Evolutionary conservation across 768 basidiomycete species (phyloP), one percentile per base, ranked within the genome.

Genomic region (Lentinula lateritia): DNA sequence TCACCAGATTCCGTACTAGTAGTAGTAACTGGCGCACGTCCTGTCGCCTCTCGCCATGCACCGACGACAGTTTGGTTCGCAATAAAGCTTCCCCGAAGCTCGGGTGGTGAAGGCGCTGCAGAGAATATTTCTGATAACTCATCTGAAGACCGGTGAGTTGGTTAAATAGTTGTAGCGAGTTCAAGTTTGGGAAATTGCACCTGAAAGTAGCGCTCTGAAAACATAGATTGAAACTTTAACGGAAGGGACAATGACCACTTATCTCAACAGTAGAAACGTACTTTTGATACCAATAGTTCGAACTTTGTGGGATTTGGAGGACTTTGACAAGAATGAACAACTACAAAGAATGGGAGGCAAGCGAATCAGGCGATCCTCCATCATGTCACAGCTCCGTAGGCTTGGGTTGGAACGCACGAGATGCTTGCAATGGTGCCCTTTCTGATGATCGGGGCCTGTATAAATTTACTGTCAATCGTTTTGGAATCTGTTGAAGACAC

Each of bases 401-500:
- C 13, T 39, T 39, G 50, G 15, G 13, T 7, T 53, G 18, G n/a
- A 35, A 50, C 58, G 12, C 32, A 38, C 58, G 7, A 59, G 43
- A 41, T 59, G 58, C 38, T 59, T 59, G 58, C 58, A 59, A 38
- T 59, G 58, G 15, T 59, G 43, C 7, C 58, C 58, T 38, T 59
- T 59, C 45, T 48, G 58, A 28, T 50, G 45, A 41, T 50, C 58
- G 2, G 58, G 58, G 36, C 46, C 43, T 59, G 36, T 32, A 3
- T 35, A 2, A 39, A 16, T 12, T 16, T 46, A 50, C 8, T 8
- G 36, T 16, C 18, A 35, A 42, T 9, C 15, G 9, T 10, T 6
- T 13, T 23, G 13, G 42, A 28, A 3, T 32, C 16, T 20, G 15
- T 43, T 1, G 9, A n/a, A n/a, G 20, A 32, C 28, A 28, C 28